These are phyloP conservation scores for Podospora anserina DNA, from an alignment of 495 filamentous ascomycete species.

Conservation along the genomic window DNA sequence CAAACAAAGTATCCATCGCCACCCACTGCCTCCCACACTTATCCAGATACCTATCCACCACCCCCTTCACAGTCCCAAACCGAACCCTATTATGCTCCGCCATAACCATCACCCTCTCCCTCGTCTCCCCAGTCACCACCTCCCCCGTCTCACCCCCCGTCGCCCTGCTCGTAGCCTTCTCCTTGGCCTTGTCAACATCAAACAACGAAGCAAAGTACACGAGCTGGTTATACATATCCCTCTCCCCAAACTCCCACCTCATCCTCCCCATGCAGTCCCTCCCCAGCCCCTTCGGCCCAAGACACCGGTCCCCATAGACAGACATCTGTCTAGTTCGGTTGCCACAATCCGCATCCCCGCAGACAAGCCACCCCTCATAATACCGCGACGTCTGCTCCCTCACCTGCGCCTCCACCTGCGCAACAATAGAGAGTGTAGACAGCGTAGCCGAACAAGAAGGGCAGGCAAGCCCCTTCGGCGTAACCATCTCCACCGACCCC, in stretches of 20 bases:
- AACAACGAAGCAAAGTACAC: conserved; percentile 81
- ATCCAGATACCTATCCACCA: conserved; percentile 84
- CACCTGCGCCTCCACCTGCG: conserved; percentile 82
- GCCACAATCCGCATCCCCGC: conserved; percentile 82
- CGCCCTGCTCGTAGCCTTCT: conserved; percentile 38
- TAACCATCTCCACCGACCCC: conserved; percentile 54
- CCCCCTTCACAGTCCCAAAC: conserved; percentile 69
- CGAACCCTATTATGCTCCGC: conserved; percentile 73
- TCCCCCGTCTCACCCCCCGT: conserved; percentile 29
- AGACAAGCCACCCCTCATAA: conserved; percentile 88
- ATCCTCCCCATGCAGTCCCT: conserved; percentile 82
- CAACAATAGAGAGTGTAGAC: conserved; percentile 67
- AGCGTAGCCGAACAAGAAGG: conserved; percentile 57
- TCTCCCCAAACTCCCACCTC: conserved; percentile 83
- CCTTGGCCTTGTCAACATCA: conserved; percentile 81
- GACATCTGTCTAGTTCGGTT: conserved; percentile 86
- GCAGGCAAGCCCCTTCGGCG: conserved; percentile 72
- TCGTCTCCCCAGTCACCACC: conserved; percentile 36
- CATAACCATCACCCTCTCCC: conserved; percentile 61
- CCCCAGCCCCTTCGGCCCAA: conserved; percentile 79
- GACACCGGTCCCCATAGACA: conserved; percentile 85
- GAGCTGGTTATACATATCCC: conserved; percentile 89
- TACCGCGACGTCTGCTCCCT: conserved; percentile 74
- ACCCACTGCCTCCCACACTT: conserved; percentile 96
- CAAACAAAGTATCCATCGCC: conserved; percentile 88